Percentiles rank a stretch among this genome's conserved stretches.
Evolutionary conservation across 2,329 filamentous ascomycete genomes (phyloP).

Genomic region (Dendryphion nanum): DNA sequence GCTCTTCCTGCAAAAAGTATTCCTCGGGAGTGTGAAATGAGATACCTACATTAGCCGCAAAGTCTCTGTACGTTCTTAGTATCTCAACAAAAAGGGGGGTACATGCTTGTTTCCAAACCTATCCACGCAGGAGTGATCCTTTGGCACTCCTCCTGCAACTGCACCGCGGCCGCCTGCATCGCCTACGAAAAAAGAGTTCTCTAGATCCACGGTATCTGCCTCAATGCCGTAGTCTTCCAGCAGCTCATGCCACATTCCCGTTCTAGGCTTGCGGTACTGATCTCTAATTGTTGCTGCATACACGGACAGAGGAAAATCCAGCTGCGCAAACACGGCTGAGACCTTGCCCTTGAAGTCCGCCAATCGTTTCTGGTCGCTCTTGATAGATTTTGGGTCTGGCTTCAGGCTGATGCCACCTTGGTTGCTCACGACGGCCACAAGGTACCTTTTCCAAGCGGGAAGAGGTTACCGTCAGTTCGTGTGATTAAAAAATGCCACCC

Average conservation of each 20-base stretch:
- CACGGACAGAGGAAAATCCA: slow-evolving; percentile 73
- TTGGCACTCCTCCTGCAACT: slow-evolving; percentile 39
- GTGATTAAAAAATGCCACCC: not conserved
- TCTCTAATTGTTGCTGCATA: slow-evolving; percentile 88
- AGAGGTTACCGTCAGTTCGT: not conserved
- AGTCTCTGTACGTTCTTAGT: slow-evolving; percentile 52
- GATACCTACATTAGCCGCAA: slow-evolving; percentile 82
- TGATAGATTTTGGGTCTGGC: slow-evolving; percentile 68
- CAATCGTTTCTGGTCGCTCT: slow-evolving; percentile 66
- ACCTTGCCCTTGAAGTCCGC: slow-evolving; percentile 82
- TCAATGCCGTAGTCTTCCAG: slow-evolving; percentile 52
- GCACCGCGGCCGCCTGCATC: slow-evolving; percentile 67
- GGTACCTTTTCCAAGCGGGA: slow-evolving; percentile 54
- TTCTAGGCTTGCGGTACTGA: slow-evolving; percentile 79
- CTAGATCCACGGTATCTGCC: slow-evolving; percentile 61
- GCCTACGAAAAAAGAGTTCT: slow-evolving; percentile 79
- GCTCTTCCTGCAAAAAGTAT: slow-evolving; percentile 71
- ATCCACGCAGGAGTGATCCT: slow-evolving; percentile 62
- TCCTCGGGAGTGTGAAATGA: slow-evolving; percentile 85
- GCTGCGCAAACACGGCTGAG: slow-evolving; percentile 63
- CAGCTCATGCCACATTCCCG: slow-evolving; percentile 81
- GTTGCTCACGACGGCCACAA: slow-evolving; percentile 80
- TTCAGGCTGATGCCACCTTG: slow-evolving; percentile 80
- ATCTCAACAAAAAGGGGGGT: slow-evolving; percentile 5
- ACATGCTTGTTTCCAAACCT: slow-evolving; percentile 42